These are phyloP conservation scores for Dictyostelium brefeldianum DNA, from an alignment of 78 protist species.

Conservation along the genomic window DNA sequence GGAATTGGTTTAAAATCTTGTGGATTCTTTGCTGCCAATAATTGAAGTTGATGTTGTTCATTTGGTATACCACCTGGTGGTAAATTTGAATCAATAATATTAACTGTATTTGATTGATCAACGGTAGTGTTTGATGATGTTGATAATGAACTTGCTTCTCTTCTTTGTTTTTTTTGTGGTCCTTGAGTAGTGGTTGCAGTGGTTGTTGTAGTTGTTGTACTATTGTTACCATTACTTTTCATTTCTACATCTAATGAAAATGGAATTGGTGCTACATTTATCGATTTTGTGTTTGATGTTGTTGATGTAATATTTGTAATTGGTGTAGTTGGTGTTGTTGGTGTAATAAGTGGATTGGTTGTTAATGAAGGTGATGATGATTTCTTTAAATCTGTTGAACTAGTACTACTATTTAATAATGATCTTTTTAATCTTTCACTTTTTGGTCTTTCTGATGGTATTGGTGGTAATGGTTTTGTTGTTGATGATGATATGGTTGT, in stretches of 20 bases:
- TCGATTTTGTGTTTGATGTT: neutral
- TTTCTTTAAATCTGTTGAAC: constrained; percentile 11
- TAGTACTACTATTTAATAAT: neutral
- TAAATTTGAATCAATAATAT: neutral
- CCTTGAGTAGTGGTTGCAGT: neutral
- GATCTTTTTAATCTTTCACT: constrained; percentile 13
- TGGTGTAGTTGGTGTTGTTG: neutral
- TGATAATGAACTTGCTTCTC: neutral
- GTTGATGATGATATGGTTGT: neutral
- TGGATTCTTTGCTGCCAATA: neutral
- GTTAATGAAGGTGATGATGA: neutral
- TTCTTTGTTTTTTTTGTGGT: neutral
- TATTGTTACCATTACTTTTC: too few relatives aligned
- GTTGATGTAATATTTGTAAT: neutral
- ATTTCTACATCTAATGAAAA: neutral
- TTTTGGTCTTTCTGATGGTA: constrained; percentile 2
- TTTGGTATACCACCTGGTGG: neutral
- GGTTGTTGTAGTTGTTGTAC: neutral
- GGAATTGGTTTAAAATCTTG: neutral
- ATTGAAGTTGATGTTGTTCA: constrained; percentile 10
- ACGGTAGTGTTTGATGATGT: neutral
- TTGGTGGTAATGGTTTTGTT: neutral
- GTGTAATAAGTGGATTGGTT: neutral
- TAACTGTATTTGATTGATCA: neutral
- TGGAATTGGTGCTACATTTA: neutral